phyloP scores from a whole-genome alignment of 2,329 filamentous ascomycete genomes.

The Coniochaeta sp. region DNA sequence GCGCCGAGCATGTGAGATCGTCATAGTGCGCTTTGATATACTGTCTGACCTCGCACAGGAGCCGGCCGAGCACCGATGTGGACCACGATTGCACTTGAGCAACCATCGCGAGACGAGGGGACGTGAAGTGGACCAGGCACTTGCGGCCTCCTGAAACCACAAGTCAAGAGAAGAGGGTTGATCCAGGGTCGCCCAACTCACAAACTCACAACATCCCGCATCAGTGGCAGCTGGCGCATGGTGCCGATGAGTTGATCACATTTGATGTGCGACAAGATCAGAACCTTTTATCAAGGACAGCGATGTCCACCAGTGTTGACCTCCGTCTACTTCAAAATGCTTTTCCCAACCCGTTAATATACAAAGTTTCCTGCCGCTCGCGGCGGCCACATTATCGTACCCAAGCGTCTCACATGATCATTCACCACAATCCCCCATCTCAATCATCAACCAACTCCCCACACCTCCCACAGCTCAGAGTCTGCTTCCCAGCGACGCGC shows the following conservation, averaged over 20 bases:
- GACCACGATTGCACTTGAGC: no score
- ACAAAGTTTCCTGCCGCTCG: neutral
- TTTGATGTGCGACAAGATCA: neutral
- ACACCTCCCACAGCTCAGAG: conserved; percentile 54
- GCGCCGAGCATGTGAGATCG: neutral
- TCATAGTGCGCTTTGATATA: neutral
- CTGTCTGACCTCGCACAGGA: neutral
- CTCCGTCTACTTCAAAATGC: neutral
- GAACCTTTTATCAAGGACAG: neutral
- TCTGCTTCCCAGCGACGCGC: conserved; percentile 43
- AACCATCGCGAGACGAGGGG: no score
- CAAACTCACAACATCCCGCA: no score
- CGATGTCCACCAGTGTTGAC: neutral
- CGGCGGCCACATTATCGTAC: no score
- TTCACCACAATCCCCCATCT: neutral
- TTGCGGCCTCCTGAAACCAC: no score
- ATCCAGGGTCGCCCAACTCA: no score
- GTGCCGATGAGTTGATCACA: no score
- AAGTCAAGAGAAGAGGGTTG: no score
- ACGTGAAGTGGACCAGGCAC: no score
- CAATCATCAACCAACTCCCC: conserved; percentile 20
- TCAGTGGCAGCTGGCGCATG: no score
- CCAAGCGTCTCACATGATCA: neutral
- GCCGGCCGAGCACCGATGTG: neutral
- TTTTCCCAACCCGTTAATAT: neutral